A percentile compares a stretch with the other conserved stretches of the same genome.
Evolutionary conservation across 129 eudicot genomes (phyloP).

Genomic region (Kitagawia praeruptora): DNA sequence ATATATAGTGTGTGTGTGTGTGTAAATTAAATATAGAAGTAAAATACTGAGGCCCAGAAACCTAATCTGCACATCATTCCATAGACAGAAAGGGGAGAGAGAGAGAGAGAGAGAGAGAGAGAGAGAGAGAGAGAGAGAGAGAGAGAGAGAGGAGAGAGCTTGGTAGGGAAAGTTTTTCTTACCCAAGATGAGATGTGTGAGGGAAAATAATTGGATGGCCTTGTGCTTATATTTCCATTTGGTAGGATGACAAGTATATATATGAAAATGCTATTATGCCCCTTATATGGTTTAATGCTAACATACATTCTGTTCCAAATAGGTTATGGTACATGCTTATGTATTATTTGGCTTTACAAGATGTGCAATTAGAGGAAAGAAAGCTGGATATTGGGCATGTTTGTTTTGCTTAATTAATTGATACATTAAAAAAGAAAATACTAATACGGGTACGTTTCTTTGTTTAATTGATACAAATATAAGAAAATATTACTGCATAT

Average conservation of each 20-base stretch:
- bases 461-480: too few species aligned
- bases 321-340: neutral
- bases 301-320: slow-evolving; percentile 13
- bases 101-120: too few species aligned
- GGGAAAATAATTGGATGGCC: neutral
- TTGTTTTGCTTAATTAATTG: too few species aligned
- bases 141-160: neutral
- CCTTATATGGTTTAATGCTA: slow-evolving; percentile 5
- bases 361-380: neutral
- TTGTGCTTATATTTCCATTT: neutral
- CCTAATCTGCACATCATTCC: slow-evolving; percentile 3
- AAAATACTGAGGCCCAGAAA: neutral
- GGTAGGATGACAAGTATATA: neutral
- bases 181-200: slow-evolving; percentile 6
- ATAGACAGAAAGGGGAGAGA: neutral
- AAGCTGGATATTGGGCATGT: too few species aligned
- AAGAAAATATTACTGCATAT: too few species aligned
- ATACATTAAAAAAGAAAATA: too few species aligned
- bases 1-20: neutral
- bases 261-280: neutral
- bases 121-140: neutral
- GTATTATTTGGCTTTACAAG: neutral
- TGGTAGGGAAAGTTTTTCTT: slow-evolving; percentile 5
- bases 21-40: neutral
- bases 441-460: too few species aligned